Conservation (phyloP, 352 stramenopile species). For the Plasmopara viticola region DNA sequence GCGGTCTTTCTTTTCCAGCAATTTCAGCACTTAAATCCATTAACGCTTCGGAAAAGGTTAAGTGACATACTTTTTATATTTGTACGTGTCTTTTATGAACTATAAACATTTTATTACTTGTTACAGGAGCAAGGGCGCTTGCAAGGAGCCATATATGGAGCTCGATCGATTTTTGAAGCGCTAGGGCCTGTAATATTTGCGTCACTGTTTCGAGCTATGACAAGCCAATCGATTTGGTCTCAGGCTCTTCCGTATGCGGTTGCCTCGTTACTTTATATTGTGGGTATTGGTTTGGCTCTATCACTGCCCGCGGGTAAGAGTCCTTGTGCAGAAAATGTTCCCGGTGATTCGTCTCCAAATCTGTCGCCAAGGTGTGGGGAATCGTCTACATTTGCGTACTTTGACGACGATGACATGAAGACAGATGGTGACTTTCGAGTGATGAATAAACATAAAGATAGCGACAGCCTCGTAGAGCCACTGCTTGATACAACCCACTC, state of each 20-base stretch:
- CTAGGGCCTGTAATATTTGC: slow-evolving; percentile 50
- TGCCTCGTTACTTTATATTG: slow-evolving; percentile 42
- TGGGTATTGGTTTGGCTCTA: slow-evolving; percentile 46
- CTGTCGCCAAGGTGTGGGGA: slow-evolving; percentile 38
- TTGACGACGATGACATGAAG: slow-evolving; percentile 29
- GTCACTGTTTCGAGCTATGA: slow-evolving; percentile 34
- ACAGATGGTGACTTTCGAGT: slow-evolving; percentile 8
- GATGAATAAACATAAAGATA: slow-evolving; percentile 19
- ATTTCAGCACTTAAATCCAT: slow-evolving; percentile 33
- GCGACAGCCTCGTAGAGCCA: slow-evolving; percentile 36
- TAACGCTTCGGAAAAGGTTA: slow-evolving; percentile 44
- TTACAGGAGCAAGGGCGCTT: slow-evolving; percentile 63
- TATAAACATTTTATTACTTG: neutral
- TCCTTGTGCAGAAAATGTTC: slow-evolving; percentile 5
- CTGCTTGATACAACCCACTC: slow-evolving; percentile 21
- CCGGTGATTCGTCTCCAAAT: slow-evolving; percentile 14
- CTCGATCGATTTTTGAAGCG: slow-evolving; percentile 59
- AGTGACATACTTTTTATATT: neutral
- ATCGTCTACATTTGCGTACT: slow-evolving; percentile 34
- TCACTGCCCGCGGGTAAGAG: slow-evolving; percentile 27
- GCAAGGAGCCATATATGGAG: slow-evolving; percentile 63
- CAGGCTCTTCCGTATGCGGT: slow-evolving; percentile 53
- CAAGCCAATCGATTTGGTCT: slow-evolving; percentile 27
- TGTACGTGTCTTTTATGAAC: neutral
- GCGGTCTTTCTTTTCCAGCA: slow-evolving; percentile 54